Conservation (phyloP, 495 filamentous ascomycete species). For the Endocarpon pusillum region DNA sequence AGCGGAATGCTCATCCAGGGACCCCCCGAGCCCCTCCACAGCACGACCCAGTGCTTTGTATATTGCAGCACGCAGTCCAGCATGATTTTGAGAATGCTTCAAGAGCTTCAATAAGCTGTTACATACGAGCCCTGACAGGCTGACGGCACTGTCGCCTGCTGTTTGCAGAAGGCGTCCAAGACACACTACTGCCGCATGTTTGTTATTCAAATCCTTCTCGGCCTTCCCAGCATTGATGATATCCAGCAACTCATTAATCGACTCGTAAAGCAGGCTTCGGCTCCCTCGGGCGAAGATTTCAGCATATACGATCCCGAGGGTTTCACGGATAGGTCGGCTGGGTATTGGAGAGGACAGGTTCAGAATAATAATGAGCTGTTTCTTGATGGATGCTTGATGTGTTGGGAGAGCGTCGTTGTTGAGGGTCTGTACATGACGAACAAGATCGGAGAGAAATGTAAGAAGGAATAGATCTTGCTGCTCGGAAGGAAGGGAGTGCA, state of each 20-base stretch:
- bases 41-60: slow-evolving; percentile 67
- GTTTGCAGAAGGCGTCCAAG: slow-evolving; percentile 75
- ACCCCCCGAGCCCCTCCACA: slow-evolving; percentile 47
- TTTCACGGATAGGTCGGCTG: slow-evolving; percentile 79
- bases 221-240: slow-evolving; percentile 62
- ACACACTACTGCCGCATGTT: slow-evolving; percentile 80
- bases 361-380: slow-evolving; percentile 79
- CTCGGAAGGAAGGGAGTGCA: slow-evolving; percentile 79
- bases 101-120: slow-evolving; percentile 57
- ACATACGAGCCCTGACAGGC: slow-evolving; percentile 57
- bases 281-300: slow-evolving; percentile 77
- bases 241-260: slow-evolving; percentile 69
- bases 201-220: slow-evolving; percentile 57
- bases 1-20: slow-evolving; percentile 69
- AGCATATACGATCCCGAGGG: slow-evolving; percentile 67
- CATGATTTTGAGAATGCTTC: slow-evolving; percentile 64
- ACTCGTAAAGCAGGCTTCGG: slow-evolving; percentile 81
- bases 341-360: slow-evolving; percentile 70
- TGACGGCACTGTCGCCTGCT: slow-evolving; percentile 86
- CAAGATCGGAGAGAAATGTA: slow-evolving; percentile 71
- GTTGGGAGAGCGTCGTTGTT: slow-evolving; percentile 62
- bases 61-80: slow-evolving; percentile 68
- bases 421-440: slow-evolving; percentile 59
- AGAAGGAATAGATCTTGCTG: slow-evolving; percentile 91
- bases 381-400: slow-evolving; percentile 77